Percentiles rank a stretch among this genome's conserved stretches.
Conservation (phyloP, 441 rosid genomes). For the Jatropha multifida region DNA sequence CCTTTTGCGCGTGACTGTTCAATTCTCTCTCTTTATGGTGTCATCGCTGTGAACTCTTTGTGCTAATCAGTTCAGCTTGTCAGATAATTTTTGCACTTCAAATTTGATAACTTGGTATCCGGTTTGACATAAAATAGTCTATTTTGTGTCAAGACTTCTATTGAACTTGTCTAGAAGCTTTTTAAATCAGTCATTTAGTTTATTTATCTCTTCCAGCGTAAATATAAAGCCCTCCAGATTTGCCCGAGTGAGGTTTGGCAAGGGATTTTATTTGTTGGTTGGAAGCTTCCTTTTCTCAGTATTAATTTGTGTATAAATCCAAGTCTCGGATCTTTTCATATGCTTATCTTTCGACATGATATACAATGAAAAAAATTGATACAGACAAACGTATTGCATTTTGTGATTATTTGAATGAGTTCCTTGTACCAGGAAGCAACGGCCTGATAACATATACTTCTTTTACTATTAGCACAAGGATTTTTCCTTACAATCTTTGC, state of each 20-base stretch:
- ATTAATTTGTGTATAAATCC: neutral
- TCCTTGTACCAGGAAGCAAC: neutral
- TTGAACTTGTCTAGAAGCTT: conserved; percentile 2
- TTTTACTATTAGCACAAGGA: neutral
- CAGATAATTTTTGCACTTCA: neutral
- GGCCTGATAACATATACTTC: neutral
- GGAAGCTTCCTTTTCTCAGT: conserved; percentile 8
- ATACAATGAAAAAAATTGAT: neutral
- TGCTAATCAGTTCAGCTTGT: neutral
- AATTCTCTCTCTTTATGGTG: neutral
- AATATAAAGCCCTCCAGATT: neutral
- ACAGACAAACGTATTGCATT: neutral
- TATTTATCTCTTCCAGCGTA: neutral
- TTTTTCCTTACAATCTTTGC: neutral
- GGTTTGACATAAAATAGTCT: neutral
- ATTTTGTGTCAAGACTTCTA: neutral
- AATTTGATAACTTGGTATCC: neutral
- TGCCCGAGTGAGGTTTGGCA: neutral
- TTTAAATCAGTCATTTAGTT: neutral
- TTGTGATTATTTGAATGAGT: neutral
- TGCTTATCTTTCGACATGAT: neutral
- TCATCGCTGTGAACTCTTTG: neutral
- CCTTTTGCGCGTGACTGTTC: neutral
- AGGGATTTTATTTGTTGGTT: neutral
- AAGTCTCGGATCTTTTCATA: neutral